Evolutionary conservation across 225 moss, liverwort and hornwort genomes (phyloP).

Genomic region (Sphagnum tenellum): DNA sequence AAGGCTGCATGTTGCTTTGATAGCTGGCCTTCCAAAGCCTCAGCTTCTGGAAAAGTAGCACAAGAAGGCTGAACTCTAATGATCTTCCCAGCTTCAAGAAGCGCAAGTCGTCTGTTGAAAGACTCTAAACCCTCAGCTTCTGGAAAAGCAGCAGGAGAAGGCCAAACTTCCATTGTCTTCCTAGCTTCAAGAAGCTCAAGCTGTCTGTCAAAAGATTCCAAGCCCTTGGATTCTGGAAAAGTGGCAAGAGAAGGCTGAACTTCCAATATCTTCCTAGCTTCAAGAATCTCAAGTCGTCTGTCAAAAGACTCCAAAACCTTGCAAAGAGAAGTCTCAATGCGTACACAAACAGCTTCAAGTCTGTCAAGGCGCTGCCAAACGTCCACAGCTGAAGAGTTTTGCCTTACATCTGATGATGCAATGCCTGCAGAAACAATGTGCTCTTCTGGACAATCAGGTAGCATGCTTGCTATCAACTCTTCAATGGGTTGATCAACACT

Average conservation of each 20-base stretch:
- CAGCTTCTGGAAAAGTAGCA: slow-evolving; percentile 10
- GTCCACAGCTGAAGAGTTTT: slow-evolving; percentile 20
- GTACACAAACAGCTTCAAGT: slow-evolving; percentile 56
- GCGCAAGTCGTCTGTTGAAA: slow-evolving; percentile 10
- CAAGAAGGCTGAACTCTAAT: slow-evolving; percentile 9
- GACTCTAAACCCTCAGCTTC: slow-evolving; percentile 11
- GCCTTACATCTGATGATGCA: neutral
- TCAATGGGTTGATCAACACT: slow-evolving; percentile 9
- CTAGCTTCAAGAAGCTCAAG: slow-evolving; percentile 43
- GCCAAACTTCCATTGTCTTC: slow-evolving; percentile 6
- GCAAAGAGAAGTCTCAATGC: slow-evolving; percentile 60
- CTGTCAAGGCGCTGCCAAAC: slow-evolving; percentile 53
- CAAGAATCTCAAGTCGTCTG: slow-evolving; percentile 12
- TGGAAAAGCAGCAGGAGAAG: slow-evolving; percentile 8
- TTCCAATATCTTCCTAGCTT: too few relatives aligned
- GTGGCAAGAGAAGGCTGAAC: too few relatives aligned
- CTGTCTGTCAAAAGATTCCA: slow-evolving; percentile 14
- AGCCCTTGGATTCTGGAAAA: slow-evolving; percentile 6
- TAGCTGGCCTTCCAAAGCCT: slow-evolving; percentile 4
- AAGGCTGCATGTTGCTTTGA: too few relatives aligned
- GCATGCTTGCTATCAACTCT: slow-evolving; percentile 15
- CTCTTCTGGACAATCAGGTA: neutral
- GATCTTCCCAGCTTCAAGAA: slow-evolving; percentile 29
- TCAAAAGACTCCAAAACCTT: slow-evolving; percentile 59
- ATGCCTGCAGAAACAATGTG: too few relatives aligned